Evolutionary conservation across 306 rosid genomes (phyloP), one percentile per base, ranked within the genome.

Genomic region (Gleditsia sinensis): DNA sequence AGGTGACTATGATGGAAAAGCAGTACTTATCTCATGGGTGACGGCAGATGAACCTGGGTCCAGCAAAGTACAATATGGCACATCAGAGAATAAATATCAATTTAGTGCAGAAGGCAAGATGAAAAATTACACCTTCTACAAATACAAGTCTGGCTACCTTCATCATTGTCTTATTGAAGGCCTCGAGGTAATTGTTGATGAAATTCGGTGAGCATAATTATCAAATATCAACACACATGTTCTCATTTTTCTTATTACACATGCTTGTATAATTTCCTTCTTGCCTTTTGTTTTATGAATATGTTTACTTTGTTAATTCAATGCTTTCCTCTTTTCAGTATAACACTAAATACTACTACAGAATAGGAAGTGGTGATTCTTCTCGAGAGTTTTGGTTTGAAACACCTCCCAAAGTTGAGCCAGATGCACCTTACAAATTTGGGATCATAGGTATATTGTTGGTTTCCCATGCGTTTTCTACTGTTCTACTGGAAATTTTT

Each of bases 1-100:
- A 84, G 99, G 97, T 42, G 99, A 94, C 81, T 92, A 92, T 59
- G 96, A 94, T 64, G 99, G 96, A 68, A 90, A 78, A 82, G 96
- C 99, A 49, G 93, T 92, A 36, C 88, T 92, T 24, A 74, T 94
- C 78, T 92, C 99, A 66, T 92, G 99, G 99, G 88, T 94, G 70
- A 92, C 98, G 1, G 59, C 88, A 4, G 85, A 90, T 43, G 87
- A 84, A 72, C 89, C 93, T 48, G 99, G 90, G 66, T 14, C 85
- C 58, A 78, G 78, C 81, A 71, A 24, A 80, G 96, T 94, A 42
- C 82, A 82, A 20, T 92, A 80, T 77, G 96, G 99, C 39, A 86
- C 79, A 42, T 74, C 91, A 55, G 78, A 78, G 53, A 24, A 83
- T 8, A 71, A 34, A 3, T 82, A 81, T 71, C 70, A 83, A 71